Evolutionary conservation across 2,329 filamentous ascomycete species (phyloP), one percentile per base, ranked within the genome.

Genomic region (Alternaria angustiovoidea): DNA sequence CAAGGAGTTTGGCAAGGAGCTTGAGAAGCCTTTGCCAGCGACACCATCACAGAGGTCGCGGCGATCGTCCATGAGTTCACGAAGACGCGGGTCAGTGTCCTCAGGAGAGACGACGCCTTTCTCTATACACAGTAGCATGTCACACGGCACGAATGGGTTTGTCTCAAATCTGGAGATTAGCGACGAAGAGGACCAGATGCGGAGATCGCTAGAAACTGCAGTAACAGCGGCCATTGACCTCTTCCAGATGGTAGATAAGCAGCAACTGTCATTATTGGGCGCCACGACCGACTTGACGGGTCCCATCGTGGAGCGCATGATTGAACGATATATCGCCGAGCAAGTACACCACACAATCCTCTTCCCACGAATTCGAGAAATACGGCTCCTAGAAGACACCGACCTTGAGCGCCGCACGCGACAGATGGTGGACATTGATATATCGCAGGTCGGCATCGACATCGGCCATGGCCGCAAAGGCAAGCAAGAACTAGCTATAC

Each of bases 221-320:
- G 92, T 99, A 11, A 97, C 93, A 9, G 88, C 91, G 9, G 95
- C 94, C 0, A 98, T 99, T 67, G 95, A 99, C 72, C 85, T 98
- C 1, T 99, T 99, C 68, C 94, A 98, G 72, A 89, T 89, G 61
- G 94, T 99, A 6, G 95, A 99, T 76, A 97, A 97, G 77, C 92
- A 96, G 71, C 95, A 98, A 72, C 83, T 99, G 28, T 97, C 94
- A 3, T 85, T 96, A 36, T 84, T 99, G 5, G 95, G 94, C 18
- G 92, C 94, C 5, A 97, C 93, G 1, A 99, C 96, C 2, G 93
- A 97, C 74, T 81, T 99, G 52, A 98, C 95, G 0, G 94, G 95
- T 0, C 92, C 94, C 1, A 82, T 96, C 8, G 94, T 99, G 1
- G 96, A 99, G 80, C 89, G 92, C 62, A 85, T 99, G 71, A 97